phyloP scores from a whole-genome alignment of 306 rosid genomes.

The Alnus glutinosa region DNA sequence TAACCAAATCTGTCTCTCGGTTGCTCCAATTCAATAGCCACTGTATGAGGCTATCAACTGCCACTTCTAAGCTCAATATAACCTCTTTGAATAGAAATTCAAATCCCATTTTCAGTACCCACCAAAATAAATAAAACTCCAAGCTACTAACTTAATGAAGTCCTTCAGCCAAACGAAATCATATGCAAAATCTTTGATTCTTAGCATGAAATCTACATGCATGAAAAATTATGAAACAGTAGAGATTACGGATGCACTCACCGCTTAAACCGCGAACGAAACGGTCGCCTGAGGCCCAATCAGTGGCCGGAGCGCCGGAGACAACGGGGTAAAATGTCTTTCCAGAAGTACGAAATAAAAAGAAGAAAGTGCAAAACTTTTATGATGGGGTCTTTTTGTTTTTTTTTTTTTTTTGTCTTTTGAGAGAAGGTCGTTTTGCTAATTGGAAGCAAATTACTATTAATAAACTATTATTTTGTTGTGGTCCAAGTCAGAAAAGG shows the following conservation, averaged over 20 bases:
- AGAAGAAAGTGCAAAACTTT: neutral
- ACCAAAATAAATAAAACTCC: neutral
- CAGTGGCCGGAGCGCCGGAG: neutral
- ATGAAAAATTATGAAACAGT: neutral
- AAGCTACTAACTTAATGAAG: neutral
- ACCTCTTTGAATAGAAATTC: neutral
- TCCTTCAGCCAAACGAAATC: neutral
- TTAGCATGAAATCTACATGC: neutral
- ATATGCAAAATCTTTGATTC: neutral
- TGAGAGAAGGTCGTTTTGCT: no score
- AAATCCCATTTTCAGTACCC: neutral
- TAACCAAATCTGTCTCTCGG: neutral
- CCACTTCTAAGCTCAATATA: neutral
- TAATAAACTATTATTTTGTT: no score
- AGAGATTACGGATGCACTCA: neutral
- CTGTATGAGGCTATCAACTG: neutral
- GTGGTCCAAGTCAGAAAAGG: no score
- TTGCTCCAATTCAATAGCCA: neutral
- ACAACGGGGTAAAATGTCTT: neutral
- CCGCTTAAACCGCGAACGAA: neutral
- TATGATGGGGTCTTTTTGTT: no score
- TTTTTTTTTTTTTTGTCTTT: no score
- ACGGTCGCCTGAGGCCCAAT: neutral
- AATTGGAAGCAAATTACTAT: no score
- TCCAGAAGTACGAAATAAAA: neutral